These are phyloP conservation scores for Gossypium schwendimanii DNA, from an alignment of 441 rosid genomes.

Conservation along the genomic window DNA sequence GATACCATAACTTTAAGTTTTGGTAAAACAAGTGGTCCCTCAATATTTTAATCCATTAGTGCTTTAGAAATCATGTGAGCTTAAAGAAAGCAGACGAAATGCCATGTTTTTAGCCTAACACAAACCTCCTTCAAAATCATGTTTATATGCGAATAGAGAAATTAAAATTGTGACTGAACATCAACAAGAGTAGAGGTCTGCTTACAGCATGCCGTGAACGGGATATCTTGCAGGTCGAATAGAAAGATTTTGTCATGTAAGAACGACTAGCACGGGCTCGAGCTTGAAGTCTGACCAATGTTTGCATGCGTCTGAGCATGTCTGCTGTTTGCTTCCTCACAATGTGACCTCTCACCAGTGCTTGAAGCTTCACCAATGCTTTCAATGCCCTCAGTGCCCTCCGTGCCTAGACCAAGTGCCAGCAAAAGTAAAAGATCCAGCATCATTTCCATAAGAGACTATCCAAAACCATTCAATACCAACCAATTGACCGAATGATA, in stretches of 20 bases:
- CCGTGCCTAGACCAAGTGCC: conserved; percentile 36
- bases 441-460: neutral
- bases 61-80: conserved; percentile 1
- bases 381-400: conserved; percentile 62
- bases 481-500: neutral
- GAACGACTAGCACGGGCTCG: conserved; percentile 53
- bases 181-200: conserved; percentile 14
- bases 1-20: neutral
- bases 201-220: conserved; percentile 41
- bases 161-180: conserved; percentile 13
- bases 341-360: conserved; percentile 60
- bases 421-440: conserved; percentile 7
- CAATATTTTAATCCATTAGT: neutral
- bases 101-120: neutral
- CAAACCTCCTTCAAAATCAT: neutral
- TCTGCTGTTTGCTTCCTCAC: conserved; percentile 61
- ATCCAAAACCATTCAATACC: conserved; percentile 6
- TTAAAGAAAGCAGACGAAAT: neutral
- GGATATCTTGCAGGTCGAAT: conserved; percentile 29
- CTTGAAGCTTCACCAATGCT: conserved; percentile 68
- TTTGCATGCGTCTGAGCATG: conserved; percentile 63
- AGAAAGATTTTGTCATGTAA: conserved; percentile 33
- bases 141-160: conserved; percentile 17
- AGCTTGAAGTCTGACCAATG: conserved; percentile 52
- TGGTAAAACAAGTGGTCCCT: neutral